These are phyloP conservation scores for Dactylonectria macrodidyma DNA, from an alignment of 2,329 filamentous ascomycete species.

Conservation along the genomic window DNA sequence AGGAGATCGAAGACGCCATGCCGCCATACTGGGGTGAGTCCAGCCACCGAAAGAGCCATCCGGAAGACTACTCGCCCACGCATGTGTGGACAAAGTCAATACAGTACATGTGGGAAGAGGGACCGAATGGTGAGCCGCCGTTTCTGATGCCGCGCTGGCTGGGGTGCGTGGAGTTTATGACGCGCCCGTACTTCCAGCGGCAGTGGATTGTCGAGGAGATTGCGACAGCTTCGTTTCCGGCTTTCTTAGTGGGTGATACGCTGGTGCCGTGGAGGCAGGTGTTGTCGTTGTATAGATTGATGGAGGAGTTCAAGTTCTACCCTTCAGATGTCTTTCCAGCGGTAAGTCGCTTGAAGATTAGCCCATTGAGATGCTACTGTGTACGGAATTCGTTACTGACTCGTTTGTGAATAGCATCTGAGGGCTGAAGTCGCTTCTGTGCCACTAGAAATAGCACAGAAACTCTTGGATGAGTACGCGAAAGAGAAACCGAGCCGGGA, in stretches of 20 bases:
- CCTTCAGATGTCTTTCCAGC: conserved; percentile 49
- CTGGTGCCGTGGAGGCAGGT: conserved; percentile 56
- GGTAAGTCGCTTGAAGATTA: conserved; percentile 1
- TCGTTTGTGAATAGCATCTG: background rate
- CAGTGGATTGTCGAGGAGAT: conserved; percentile 56
- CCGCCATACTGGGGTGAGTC: conserved; percentile 53
- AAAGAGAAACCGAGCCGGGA: conserved; percentile 1
- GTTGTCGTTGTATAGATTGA: conserved; percentile 51
- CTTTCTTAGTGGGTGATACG: conserved; percentile 52
- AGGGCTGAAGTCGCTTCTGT: background rate
- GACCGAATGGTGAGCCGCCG: conserved; percentile 41
- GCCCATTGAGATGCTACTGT: background rate
- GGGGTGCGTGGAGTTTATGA: conserved; percentile 48
- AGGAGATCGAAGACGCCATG: conserved; percentile 51
- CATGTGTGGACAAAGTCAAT: conserved; percentile 50
- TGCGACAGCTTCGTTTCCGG: conserved; percentile 50
- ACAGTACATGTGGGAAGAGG: conserved; percentile 41
- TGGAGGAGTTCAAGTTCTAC: conserved; percentile 54
- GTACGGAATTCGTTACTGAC: background rate
- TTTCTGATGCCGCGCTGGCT: conserved; percentile 42
- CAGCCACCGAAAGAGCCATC: conserved; percentile 51
- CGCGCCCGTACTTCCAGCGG: conserved; percentile 52
- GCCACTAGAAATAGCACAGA: conserved; percentile 1
- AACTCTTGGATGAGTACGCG: conserved; percentile 2
- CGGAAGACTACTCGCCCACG: conserved; percentile 53